Evolutionary conservation across 441 rosid genomes (phyloP), one percentile per base, ranked within the genome.

Genomic region (Populus hybrid): DNA sequence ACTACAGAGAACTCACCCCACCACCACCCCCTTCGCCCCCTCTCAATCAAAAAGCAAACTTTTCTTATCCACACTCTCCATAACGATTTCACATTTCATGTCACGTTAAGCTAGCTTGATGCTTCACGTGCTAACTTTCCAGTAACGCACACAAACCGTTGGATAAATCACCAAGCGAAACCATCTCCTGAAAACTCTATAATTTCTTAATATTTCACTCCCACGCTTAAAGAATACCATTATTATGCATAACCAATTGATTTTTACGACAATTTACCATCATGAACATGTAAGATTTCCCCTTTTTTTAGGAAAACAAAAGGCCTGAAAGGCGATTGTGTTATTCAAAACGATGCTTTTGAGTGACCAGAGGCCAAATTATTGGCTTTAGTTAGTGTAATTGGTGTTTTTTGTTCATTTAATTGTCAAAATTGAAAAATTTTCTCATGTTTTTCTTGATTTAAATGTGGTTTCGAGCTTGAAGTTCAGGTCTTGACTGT

Each of bases 391-490:
- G 71, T 80, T 74, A 80, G 72, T 68, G 59, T 82, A 40, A 70
- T 78, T 26, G 72, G 73, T n/a, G 83, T 79, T 28, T 34, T 67
- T 70, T 16, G 79, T 66, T 74, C 83, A 30, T 76, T 73, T 24
- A 14, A 73, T 66, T 79, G 65, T 32, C 82, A 73, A 53, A 69
- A 71, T 7, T 30, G 36, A n/a, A 66, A 18, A 53, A 67, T 67
- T 78, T 69, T 82, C 64, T 59, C 85, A 80, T 79, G 84, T 79
- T 3, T 63, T 70, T 70, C 74, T 28, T 80, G 75, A 75, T n/a
- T 79, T 50, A 80, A 77, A 72, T 23, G 66, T 74, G 87, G 85
- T 14, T 83, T 79, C 57, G 77, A 74, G 59, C 42, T 71, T 35
- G 79, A 78, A 40, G 76, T 59, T 42, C 73, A 72, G 5, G 82